phyloP scores from a whole-genome alignment of 2,329 filamentous ascomycete species.

The Zalaria sp. region DNA sequence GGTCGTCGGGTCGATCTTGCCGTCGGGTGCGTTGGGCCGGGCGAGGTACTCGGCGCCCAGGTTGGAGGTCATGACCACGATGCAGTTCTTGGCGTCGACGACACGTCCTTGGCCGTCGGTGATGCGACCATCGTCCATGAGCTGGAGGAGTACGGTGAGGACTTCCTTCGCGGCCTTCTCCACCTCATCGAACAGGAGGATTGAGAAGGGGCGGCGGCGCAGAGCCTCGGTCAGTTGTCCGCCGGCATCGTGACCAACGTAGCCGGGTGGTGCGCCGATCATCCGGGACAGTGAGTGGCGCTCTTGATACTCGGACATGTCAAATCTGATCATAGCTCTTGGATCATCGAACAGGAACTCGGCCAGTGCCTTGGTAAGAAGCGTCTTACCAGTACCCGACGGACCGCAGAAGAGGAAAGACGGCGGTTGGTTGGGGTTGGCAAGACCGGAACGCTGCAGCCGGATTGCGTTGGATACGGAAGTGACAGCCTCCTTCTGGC shows the following conservation, averaged over 20 bases:
- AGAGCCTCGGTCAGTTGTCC: conserved; percentile 92
- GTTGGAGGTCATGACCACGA: conserved; percentile 98
- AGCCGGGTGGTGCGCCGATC: conserved; percentile 94
- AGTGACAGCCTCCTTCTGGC: conserved; percentile 83
- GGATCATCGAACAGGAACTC: conserved; percentile 97
- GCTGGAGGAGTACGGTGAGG: conserved; percentile 89
- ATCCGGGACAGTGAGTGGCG: conserved; percentile 88
- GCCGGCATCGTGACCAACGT: conserved; percentile 90
- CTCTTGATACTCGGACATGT: conserved; percentile 99
- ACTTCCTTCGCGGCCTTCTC: conserved; percentile 98
- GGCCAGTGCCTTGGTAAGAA: conserved; percentile 90
- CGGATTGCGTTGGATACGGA: conserved; percentile 94
- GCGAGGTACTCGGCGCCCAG: conserved; percentile 87
- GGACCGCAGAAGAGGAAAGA: conserved; percentile 99
- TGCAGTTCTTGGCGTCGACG: conserved; percentile 93
- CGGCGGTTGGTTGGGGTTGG: conserved; percentile 91
- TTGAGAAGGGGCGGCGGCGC: conserved; percentile 90
- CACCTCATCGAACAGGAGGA: conserved; percentile 92
- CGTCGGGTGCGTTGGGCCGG: conserved; percentile 62
- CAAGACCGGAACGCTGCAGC: conserved; percentile 82
- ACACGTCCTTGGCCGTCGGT: conserved; percentile 94
- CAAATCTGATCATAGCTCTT: conserved; percentile 96
- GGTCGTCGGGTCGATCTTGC: conserved; percentile 73
- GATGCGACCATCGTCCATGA: conserved; percentile 98
- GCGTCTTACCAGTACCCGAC: conserved; percentile 93